These are phyloP conservation scores for Phytopythium aichiense DNA, from an alignment of 352 stramenopile genomes.

Conservation along the genomic window DNA sequence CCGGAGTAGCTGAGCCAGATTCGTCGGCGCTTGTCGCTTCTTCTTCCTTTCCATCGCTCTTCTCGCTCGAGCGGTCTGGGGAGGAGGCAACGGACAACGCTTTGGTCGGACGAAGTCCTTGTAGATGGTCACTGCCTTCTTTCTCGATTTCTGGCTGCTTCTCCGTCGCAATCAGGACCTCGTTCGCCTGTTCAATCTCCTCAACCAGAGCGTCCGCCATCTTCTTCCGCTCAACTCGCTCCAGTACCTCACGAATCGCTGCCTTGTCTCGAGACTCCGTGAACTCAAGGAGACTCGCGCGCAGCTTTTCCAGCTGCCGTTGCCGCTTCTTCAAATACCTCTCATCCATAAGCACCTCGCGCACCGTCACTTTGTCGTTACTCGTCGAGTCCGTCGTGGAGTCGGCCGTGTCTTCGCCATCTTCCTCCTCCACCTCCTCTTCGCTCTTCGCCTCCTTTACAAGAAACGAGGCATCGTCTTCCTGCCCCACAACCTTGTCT, in stretches of 20 bases:
- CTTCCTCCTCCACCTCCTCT: conserved; percentile 27
- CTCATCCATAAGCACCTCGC: conserved; percentile 65
- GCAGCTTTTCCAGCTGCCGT: conserved; percentile 71
- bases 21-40: background rate
- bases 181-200: conserved; percentile 42
- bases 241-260: conserved; percentile 57
- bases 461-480: background rate
- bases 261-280: conserved; percentile 40
- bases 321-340: conserved; percentile 74
- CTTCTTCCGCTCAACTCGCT: conserved; percentile 65
- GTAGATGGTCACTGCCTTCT: background rate
- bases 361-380: conserved; percentile 13
- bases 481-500: background rate
- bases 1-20: no score
- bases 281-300: conserved; percentile 33
- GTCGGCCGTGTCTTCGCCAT: conserved; percentile 21
- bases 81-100: background rate
- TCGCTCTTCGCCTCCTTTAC: conserved; percentile 10
- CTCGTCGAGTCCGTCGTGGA: conserved; percentile 7
- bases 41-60: background rate
- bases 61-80: background rate
- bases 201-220: conserved; percentile 63
- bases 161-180: conserved; percentile 38
- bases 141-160: conserved; percentile 7
- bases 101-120: background rate